Percentiles rank a stretch among this genome's conserved stretches.
These are phyloP conservation scores for Plenodomus tracheiphilus DNA, from an alignment of 2,329 filamentous ascomycete genomes.

Conservation along the genomic window DNA sequence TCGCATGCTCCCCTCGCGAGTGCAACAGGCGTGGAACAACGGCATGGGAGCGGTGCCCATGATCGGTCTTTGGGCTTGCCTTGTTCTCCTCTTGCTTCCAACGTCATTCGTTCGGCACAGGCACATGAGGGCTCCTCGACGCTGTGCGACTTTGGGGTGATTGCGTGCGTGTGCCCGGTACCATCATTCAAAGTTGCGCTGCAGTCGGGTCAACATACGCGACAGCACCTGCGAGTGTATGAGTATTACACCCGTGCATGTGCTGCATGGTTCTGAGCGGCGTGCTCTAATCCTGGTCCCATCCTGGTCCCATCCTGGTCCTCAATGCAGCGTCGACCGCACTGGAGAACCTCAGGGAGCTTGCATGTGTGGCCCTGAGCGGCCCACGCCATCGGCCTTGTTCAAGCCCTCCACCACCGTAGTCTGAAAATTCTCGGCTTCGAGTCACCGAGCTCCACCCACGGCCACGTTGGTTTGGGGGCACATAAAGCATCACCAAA, in stretches of 20 bases:
- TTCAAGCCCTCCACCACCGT: neutral
- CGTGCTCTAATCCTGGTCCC: too few species aligned
- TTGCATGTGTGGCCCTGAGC: neutral
- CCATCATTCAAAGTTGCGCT: too few species aligned
- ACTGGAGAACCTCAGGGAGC: neutral
- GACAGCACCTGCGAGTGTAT: too few species aligned
- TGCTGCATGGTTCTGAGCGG: too few species aligned
- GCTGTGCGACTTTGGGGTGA: conserved; percentile 12
- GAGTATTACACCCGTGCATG: too few species aligned
- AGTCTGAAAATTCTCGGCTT: neutral
- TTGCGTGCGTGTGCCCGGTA: conserved; percentile 8
- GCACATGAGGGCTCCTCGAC: neutral
- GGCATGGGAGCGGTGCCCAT: conserved; percentile 5
- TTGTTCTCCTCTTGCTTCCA: conserved; percentile 3
- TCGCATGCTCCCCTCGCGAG: conserved; percentile 2
- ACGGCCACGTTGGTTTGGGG: neutral
- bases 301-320: too few species aligned
- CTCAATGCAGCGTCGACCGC: neutral
- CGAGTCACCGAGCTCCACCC: neutral
- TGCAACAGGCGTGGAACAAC: conserved; percentile 3
- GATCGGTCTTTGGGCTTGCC: conserved; percentile 3
- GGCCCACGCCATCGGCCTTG: neutral
- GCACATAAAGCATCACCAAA: neutral
- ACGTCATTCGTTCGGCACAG: conserved; percentile 2
- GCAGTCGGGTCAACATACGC: too few species aligned